Evolutionary conservation across 306 rosid species (phyloP).

Genomic region (Prunus padus): DNA sequence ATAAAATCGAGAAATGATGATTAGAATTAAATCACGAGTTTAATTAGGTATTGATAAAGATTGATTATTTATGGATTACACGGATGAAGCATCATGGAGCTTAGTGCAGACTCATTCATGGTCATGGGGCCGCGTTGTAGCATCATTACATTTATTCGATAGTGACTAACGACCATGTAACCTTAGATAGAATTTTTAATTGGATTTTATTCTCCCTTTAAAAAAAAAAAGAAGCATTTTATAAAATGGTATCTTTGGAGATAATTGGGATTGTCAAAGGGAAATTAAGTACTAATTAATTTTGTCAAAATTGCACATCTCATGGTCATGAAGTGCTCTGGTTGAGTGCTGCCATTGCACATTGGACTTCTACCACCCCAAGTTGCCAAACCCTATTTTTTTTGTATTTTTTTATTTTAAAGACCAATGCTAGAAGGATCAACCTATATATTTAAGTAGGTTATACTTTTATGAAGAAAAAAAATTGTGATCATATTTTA

Average conservation of each 20-base stretch:
- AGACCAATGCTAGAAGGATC: neutral
- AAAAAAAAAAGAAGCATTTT: neutral
- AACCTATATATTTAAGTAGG: neutral
- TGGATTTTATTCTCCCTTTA: neutral
- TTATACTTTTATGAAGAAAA: neutral
- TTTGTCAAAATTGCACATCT: conserved; percentile 38
- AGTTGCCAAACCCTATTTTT: neutral
- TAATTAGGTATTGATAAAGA: conserved; percentile 29
- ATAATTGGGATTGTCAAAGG: conserved; percentile 50
- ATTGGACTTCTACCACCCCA: conserved; percentile 34
- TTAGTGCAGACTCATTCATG: conserved; percentile 32
- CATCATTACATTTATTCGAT: conserved; percentile 41
- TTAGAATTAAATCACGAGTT: conserved; percentile 28
- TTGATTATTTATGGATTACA: conserved; percentile 35
- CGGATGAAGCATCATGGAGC: conserved; percentile 21
- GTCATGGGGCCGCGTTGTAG: conserved; percentile 33
- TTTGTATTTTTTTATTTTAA: neutral
- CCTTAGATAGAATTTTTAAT: neutral
- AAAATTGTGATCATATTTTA: neutral
- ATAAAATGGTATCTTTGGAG: conserved; percentile 22
- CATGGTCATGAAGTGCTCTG: conserved; percentile 29
- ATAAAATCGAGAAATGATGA: neutral
- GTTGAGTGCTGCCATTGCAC: conserved; percentile 52
- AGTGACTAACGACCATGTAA: conserved; percentile 39
- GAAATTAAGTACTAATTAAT: conserved; percentile 28